phyloP scores from a whole-genome alignment of 164 flowering plant species.

The Liriodendron chinense region DNA sequence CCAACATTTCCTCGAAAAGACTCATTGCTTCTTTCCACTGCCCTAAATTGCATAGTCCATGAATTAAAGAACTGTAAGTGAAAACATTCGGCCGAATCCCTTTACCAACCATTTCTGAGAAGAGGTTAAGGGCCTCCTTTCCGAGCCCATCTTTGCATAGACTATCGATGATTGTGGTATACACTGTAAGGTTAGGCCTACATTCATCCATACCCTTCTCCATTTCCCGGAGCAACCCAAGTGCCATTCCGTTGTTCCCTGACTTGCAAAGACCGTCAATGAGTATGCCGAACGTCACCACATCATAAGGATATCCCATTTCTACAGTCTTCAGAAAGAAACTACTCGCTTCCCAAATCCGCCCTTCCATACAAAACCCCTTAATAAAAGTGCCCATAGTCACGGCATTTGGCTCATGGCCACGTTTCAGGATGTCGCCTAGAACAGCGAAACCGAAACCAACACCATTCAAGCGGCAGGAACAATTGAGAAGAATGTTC shows the following conservation, averaged over 20 bases:
- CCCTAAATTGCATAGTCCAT: background rate
- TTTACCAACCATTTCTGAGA: background rate
- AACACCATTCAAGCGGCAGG: slow-evolving; percentile 3
- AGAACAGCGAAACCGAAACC: slow-evolving; percentile 14
- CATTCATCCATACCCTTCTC: background rate
- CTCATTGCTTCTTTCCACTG: slow-evolving; percentile 1
- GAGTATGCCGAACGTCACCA: slow-evolving; percentile 10
- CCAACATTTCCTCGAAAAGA: background rate
- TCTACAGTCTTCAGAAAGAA: background rate
- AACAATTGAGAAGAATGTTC: slow-evolving; percentile 17
- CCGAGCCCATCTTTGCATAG: slow-evolving; percentile 5
- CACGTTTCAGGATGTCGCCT: slow-evolving; percentile 13
- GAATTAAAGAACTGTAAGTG: slow-evolving; percentile 8
- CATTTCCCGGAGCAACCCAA: slow-evolving; percentile 10
- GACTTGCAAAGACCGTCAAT: slow-evolving; percentile 22
- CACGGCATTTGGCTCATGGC: slow-evolving; percentile 1
- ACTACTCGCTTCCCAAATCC: background rate
- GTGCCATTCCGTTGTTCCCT: background rate
- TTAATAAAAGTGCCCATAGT: slow-evolving; percentile 9
- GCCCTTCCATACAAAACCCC: slow-evolving; percentile 7
- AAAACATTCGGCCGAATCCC: slow-evolving; percentile 1
- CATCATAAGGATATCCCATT: slow-evolving; percentile 9
- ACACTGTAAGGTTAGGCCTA: background rate
- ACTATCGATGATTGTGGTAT: background rate
- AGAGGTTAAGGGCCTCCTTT: background rate